Evolutionary conservation across 345 rosid genomes (phyloP), one percentile per base, ranked within the genome.

Genomic region (Streptanthus diversifolius): DNA sequence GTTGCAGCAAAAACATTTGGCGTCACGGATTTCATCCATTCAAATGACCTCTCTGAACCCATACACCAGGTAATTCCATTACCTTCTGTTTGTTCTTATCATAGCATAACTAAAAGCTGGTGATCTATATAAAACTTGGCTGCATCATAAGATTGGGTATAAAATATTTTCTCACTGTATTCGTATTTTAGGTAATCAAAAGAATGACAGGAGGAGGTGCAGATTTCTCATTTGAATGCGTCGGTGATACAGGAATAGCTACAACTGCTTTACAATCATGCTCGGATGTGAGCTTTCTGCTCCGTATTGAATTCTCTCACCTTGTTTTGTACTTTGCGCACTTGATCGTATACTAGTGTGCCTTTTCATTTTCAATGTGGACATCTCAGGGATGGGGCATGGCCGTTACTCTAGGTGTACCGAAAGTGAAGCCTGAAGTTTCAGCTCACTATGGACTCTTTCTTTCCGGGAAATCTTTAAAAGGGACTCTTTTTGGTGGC

Each of bases 361-460:
- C 21, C 49, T 56, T 35, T 36, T 32, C 24, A 25, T 36, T 47
- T 70, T 1, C 5, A 70, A 15, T 62, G 47, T 63, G 51, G 55
- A 40, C 18, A 55, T 55, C 11, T 39, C 66, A 91, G 97, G 98
- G 98, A 75, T 93, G 97, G 96, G 98, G 98, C 7, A 35, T 86
- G 77, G 80, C 98, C 0, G 84, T 93, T 67, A 91, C 96, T 33
- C 91, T 91, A 35, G 98, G 98, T 59, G 98, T 91, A 58, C 97
- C 97, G 0, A 91, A 89, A 82, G 77, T 24, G 64, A 93, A 87
- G 53, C 97, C 90, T 15, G 88, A 88, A 79, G 79, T 91, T 71
- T 74, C 86, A 58, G 91, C 95, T 43, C 98, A 93, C 40, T 93
- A 88, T 8, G 88, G 86, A 29, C 82, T 92, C 21, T 67, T 91